A percentile compares a stretch with the other conserved stretches of the same genome.
Evolutionary conservation across 2,329 filamentous ascomycete genomes (phyloP).

Genomic region (Epichloe sibirici): DNA sequence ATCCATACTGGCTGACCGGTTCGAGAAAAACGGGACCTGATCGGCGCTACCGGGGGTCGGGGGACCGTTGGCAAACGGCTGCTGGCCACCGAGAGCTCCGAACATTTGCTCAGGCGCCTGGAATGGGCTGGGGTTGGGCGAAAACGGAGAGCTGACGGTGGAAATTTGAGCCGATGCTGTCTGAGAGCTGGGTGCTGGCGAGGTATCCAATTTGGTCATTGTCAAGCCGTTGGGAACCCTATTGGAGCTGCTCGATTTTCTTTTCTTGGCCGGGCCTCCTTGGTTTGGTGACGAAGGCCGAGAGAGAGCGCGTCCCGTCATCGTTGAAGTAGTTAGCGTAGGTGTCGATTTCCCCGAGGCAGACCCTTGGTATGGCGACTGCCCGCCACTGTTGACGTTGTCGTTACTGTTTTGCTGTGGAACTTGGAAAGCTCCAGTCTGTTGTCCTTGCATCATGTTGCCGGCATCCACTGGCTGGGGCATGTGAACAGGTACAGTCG

Average conservation of each 20-base stretch:
- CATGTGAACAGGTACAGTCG: constrained; percentile 10
- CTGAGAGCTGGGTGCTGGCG: constrained; percentile 26
- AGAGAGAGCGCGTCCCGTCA: constrained; percentile 38
- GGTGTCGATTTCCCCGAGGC: constrained; percentile 22
- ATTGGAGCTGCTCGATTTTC: constrained; percentile 61
- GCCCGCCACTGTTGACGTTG: constrained; percentile 37
- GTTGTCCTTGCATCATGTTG: constrained; percentile 16
- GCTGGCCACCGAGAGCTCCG: constrained; percentile 28
- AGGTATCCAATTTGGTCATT: constrained; percentile 71
- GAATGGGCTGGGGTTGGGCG: constrained; percentile 33
- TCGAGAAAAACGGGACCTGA: constrained; percentile 42
- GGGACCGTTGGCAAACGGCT: constrained; percentile 41
- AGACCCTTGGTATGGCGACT: constrained; percentile 22
- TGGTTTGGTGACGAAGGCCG: constrained; percentile 62
- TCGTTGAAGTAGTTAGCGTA: constrained; percentile 11
- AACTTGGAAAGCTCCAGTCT: constrained; percentile 33
- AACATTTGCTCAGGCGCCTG: constrained; percentile 33
- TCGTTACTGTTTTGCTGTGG: constrained; percentile 52
- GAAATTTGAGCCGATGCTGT: constrained; percentile 26
- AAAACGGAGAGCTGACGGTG: constrained; percentile 39
- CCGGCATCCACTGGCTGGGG: constrained; percentile 16
- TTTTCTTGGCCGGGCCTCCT: constrained; percentile 62
- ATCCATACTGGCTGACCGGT: constrained; percentile 53
- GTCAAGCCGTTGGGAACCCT: constrained; percentile 62
- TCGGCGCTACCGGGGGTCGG: constrained; percentile 56